Conservation (phyloP, 108 stramenopile genomes). For the Nannochloropsis salina region DNA sequence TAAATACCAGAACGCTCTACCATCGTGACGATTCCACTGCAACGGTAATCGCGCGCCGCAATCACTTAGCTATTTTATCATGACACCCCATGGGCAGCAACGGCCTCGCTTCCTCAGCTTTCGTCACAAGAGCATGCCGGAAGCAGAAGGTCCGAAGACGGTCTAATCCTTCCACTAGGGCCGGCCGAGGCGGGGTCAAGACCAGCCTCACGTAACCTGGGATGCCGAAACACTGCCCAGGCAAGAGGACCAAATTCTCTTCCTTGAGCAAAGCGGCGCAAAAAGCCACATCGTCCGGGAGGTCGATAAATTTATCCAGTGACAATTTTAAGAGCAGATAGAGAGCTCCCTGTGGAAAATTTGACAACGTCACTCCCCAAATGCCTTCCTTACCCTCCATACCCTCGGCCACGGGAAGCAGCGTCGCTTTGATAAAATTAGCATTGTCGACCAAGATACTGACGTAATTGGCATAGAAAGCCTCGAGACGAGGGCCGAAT, state of each 20-base stretch:
- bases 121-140: not conserved
- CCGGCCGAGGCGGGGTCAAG: conserved; percentile 50
- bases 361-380: not conserved
- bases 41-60: too few relatives aligned
- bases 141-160: conserved; percentile 21
- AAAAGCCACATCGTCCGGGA: conserved; percentile 65
- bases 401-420: conserved; percentile 58
- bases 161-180: not conserved
- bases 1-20: too few relatives aligned
- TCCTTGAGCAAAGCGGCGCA: conserved; percentile 66
- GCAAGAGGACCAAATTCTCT: conserved; percentile 82
- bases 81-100: not conserved
- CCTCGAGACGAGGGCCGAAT: conserved; percentile 46
- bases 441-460: conserved; percentile 62
- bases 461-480: conserved; percentile 63
- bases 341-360: not conserved
- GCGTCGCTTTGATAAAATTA: conserved; percentile 50
- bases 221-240: conserved; percentile 76
- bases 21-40: too few relatives aligned
- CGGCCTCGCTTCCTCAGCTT: not conserved
- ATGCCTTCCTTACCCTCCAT: not conserved
- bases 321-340: conserved; percentile 37
- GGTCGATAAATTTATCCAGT: conserved; percentile 64
- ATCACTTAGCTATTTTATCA: too few relatives aligned
- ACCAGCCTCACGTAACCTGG: conserved; percentile 67